Percentiles rank a stretch among this genome's conserved stretches.
These are phyloP conservation scores for Brassica juncea DNA, from an alignment of 345 rosid genomes.

Conservation along the genomic window DNA sequence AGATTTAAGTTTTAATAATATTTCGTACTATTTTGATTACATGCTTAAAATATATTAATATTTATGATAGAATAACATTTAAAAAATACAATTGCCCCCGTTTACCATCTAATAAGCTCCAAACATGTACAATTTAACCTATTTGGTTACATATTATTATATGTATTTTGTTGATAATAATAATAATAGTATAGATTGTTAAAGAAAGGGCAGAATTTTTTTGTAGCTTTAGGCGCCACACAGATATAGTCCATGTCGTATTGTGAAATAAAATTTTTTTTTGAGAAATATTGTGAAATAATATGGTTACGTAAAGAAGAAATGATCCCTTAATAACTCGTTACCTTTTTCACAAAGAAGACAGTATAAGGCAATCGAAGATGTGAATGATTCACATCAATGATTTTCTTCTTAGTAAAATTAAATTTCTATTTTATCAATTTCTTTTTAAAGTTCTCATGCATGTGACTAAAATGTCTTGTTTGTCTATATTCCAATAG, in stretches of 20 bases:
- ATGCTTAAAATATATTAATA: too few species aligned
- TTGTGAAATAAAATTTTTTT: background rate
- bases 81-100: too few species aligned
- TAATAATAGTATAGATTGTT: too few species aligned
- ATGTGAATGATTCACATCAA: conserved; percentile 1
- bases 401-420: background rate
- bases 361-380: background rate
- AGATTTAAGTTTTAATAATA: too few species aligned
- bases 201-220: too few species aligned
- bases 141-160: too few species aligned
- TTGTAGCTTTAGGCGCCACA: too few species aligned
- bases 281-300: background rate
- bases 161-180: too few species aligned
- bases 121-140: too few species aligned
- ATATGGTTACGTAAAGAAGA: background rate
- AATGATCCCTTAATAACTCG: background rate
- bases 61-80: too few species aligned
- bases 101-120: too few species aligned
- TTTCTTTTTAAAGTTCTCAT: background rate
- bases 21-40: too few species aligned
- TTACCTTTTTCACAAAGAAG: background rate
- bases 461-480: conserved; percentile 2
- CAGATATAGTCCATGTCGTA: background rate
- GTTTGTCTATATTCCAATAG: background rate
- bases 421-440: background rate